Conservation (phyloP, 495 filamentous ascomycete genomes). For the Aspergillus taichungensis region DNA sequence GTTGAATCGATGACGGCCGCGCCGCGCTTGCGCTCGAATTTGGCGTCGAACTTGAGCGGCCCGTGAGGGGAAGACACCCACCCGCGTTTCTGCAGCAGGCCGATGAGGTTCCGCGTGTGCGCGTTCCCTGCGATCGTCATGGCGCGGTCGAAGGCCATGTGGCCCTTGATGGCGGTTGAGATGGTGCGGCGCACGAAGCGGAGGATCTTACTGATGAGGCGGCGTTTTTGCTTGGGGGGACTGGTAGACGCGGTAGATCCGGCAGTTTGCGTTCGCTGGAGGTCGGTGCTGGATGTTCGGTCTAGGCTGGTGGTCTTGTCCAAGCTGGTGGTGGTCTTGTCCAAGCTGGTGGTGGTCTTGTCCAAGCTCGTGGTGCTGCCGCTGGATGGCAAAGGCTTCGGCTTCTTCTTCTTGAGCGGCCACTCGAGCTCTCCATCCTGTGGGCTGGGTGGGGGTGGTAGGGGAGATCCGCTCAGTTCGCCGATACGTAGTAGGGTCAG, state of each 20-base stretch:
- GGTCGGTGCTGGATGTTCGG: background rate
- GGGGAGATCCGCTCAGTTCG: constrained; percentile 68
- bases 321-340: background rate
- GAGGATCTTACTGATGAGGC: constrained; percentile 46
- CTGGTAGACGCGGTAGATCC: background rate
- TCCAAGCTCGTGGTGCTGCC: background rate
- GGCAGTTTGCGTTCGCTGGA: constrained; percentile 1
- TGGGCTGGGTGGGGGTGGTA: constrained; percentile 66
- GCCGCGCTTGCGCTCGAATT: constrained; percentile 65
- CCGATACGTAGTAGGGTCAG: constrained; percentile 77
- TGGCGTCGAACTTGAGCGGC: constrained; percentile 63
- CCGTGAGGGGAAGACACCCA: constrained; percentile 40
- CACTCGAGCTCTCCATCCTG: constrained; percentile 40
- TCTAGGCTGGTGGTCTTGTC: background rate
- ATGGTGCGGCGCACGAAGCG: constrained; percentile 61
- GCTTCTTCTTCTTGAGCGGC: constrained; percentile 30
- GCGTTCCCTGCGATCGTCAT: constrained; percentile 54
- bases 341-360: too few species aligned
- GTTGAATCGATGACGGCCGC: constrained; percentile 59
- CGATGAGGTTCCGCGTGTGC: constrained; percentile 60
- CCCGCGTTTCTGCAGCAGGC: constrained; percentile 46
- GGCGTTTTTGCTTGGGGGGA: constrained; percentile 17
- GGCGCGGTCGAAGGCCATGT: constrained; percentile 57
- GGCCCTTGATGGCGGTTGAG: constrained; percentile 56
- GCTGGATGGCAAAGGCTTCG: constrained; percentile 7